Evolutionary conservation across 2,329 filamentous ascomycete species (phyloP).

Genomic region (Phaeophleospora eucalypticola): DNA sequence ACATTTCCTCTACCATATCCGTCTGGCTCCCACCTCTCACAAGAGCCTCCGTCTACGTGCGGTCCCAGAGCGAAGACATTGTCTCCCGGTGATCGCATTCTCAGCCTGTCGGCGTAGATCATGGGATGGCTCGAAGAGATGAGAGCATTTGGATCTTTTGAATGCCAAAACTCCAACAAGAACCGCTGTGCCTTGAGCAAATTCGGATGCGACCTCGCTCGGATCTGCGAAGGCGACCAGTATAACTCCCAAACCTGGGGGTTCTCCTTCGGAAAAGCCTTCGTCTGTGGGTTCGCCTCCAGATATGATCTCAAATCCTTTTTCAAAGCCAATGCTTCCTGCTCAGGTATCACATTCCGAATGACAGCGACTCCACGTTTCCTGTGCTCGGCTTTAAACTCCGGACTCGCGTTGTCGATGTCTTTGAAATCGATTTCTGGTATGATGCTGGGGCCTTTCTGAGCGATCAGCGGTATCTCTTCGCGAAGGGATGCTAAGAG

Average conservation of each 20-base stretch:
- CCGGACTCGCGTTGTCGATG: conserved; percentile 45
- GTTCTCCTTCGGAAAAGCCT: conserved; percentile 46
- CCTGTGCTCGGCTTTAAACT: conserved; percentile 55
- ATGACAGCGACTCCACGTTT: conserved; percentile 53
- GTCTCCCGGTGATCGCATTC: conserved; percentile 54
- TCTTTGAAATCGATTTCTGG: conserved; percentile 48
- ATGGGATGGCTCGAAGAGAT: conserved; percentile 46
- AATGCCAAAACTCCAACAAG: conserved; percentile 49
- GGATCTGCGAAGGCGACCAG: conserved; percentile 46
- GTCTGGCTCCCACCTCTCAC: conserved; percentile 53
- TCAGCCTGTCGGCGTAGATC: conserved; percentile 47
- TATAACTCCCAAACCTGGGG: conserved; percentile 51
- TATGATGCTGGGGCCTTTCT: conserved; percentile 40
- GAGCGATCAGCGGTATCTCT: conserved; percentile 44
- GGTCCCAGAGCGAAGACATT: conserved; percentile 54
- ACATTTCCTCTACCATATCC: conserved; percentile 61
- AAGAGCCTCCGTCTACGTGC: conserved; percentile 50
- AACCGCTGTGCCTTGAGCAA: conserved; percentile 46
- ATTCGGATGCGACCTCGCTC: conserved; percentile 45
- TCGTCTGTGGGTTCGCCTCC: conserved; percentile 42
- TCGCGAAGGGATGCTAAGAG: conserved; percentile 41
- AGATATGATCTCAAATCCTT: conserved; percentile 43
- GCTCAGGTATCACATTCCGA: conserved; percentile 42
- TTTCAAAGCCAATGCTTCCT: conserved; percentile 45
- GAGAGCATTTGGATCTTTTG: conserved; percentile 38